Percentiles rank a stretch among this genome's conserved stretches.
Conservation (phyloP, 441 rosid species). For the Theobroma grandiflorum region DNA sequence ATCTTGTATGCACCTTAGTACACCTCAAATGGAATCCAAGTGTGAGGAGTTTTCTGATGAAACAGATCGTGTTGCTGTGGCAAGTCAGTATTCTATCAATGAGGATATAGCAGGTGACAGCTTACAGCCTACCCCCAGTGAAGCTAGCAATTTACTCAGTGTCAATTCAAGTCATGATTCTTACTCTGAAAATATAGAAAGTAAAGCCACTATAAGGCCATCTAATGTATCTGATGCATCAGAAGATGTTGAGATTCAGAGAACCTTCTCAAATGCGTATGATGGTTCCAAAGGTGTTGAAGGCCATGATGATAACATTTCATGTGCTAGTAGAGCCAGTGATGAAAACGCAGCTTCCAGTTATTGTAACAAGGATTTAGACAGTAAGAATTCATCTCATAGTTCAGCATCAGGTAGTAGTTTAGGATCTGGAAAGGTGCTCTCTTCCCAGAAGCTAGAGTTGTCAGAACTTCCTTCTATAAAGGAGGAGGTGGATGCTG, state of each 20-base stretch:
- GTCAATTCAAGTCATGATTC: conserved; percentile 66
- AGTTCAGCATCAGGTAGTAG: conserved; percentile 57
- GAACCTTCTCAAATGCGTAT: conserved; percentile 37
- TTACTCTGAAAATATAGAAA: conserved; percentile 63
- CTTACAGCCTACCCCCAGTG: conserved; percentile 57
- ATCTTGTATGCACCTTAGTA: conserved; percentile 81
- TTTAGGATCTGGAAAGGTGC: conserved; percentile 48
- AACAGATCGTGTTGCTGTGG: conserved; percentile 52
- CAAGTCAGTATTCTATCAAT: conserved; percentile 66
- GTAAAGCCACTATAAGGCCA: conserved; percentile 56
- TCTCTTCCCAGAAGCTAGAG: conserved; percentile 43
- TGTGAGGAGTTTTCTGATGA: conserved; percentile 72
- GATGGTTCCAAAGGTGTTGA: conserved; percentile 58
- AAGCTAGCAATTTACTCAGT: conserved; percentile 65
- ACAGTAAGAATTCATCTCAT: conserved; percentile 47
- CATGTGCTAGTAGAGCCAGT: conserved; percentile 53
- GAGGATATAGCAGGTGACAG: conserved; percentile 50
- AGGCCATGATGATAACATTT: conserved; percentile 64
- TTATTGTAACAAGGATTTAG: conserved; percentile 43
- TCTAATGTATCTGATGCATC: conserved; percentile 52
- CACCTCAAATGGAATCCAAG: conserved; percentile 61
- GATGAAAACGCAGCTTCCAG: conserved; percentile 40
- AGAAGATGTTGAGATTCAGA: conserved; percentile 47
- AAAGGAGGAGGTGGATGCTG: conserved; percentile 47
- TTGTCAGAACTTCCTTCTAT: conserved; percentile 37